phyloP scores from a whole-genome alignment of 1,284 basidiomycete genomes.

The Tausonia pullulans region DNA sequence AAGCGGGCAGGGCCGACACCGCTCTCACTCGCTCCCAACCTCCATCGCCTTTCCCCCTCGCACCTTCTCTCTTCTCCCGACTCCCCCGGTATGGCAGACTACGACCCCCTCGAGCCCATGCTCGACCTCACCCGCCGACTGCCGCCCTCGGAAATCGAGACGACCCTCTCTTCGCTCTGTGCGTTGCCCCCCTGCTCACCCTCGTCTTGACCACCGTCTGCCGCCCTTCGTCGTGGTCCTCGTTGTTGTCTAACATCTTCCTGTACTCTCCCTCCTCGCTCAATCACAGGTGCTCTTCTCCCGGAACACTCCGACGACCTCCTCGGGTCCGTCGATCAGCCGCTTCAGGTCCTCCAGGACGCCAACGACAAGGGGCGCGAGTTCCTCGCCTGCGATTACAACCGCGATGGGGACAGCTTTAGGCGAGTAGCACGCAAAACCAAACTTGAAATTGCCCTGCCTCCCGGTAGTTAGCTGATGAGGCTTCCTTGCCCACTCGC shows the following conservation, averaged over 20 bases:
- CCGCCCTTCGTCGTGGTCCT: background rate
- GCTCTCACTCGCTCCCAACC: background rate
- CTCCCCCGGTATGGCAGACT: background rate
- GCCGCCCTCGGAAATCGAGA: constrained; percentile 80
- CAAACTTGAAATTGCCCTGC: too few species aligned
- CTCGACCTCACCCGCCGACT: constrained; percentile 92
- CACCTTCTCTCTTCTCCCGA: background rate
- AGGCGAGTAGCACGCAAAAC: too few species aligned
- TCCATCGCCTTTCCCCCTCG: background rate
- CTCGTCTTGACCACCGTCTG: background rate
- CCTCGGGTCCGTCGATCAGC: constrained; percentile 88
- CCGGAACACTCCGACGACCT: constrained; percentile 96
- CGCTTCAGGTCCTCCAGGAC: constrained; percentile 72
- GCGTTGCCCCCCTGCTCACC: constrained; percentile 23
- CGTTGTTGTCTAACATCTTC: background rate
- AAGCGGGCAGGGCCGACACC: background rate
- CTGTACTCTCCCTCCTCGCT: constrained; percentile 11
- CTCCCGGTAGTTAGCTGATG: background rate
- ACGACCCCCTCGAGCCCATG: constrained; percentile 55
- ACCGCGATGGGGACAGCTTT: constrained; percentile 49
- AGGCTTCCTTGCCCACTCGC: background rate
- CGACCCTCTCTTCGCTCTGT: constrained; percentile 74
- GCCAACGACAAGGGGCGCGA: constrained; percentile 49
- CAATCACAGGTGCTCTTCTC: constrained; percentile 42
- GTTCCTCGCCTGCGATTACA: constrained; percentile 94